Base-by-base conservation (phyloP, 2,329 filamentous ascomycete genomes). In the Neopestalotiopsis sp. region DNA sequence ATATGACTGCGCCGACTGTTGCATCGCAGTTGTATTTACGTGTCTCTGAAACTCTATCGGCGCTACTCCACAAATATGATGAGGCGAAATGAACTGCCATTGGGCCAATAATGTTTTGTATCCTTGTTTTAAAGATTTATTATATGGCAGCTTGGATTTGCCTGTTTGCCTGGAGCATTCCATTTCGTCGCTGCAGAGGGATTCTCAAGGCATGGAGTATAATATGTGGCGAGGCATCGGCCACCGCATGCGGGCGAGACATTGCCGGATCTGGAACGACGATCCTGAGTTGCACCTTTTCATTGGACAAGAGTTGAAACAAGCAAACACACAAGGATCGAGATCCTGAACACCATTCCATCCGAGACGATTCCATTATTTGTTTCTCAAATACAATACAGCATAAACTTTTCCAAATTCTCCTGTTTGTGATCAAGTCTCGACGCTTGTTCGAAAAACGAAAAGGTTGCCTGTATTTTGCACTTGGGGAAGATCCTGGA, bases 251-350 rank as follows among this genome's bases (percentile, higher is more conserved):
- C 57, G 17, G 57, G 57, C 30, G 57, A 59, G 57, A 59, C 57
- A 59, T 59, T 28, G 24, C 57, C 57, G 57, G 20, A 59, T 59
- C 24, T 59, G 30, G 57, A 28, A 59, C 24, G 57, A 59, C 24
- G 24, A 34, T 59, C 12, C 10, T 59, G 57, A 10, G 10, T 34
- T 14, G 20, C 12, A 14, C 13, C 57, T 30, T 59, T 28, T 28
- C 30, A 59, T 59, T 34, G 30, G 57, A 4, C 17, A 12, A 30
- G 10, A 17, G 28, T 34, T 17, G 4, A 2, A 10, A 34, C 57
- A 5, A 28, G 57, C 57, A 34, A 28, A 59, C 20, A 59, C 20
- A 28, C 12, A 59, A 59, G 12, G 57, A 28, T 34, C 24, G 5
- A 3, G 7, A 34, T 28, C 57, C 57, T 17, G 24, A 13, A 32